phyloP scores from a whole-genome alignment of 345 rosid species.

The Melastoma malabathricum region DNA sequence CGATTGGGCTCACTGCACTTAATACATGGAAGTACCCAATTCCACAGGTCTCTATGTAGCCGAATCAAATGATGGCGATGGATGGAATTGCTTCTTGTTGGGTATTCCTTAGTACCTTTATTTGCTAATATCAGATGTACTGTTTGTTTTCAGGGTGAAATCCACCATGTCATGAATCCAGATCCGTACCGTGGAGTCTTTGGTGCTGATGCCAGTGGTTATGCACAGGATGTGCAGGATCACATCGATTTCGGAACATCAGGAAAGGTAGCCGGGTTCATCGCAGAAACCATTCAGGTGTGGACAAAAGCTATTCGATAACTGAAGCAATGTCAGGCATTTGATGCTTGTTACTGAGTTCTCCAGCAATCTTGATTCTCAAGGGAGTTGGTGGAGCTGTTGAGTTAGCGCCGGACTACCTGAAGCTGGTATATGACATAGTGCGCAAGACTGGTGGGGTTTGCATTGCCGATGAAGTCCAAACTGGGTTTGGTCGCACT shows the following conservation, averaged over 20 bases:
- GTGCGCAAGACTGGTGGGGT: constrained; percentile 79
- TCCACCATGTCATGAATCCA: constrained; percentile 83
- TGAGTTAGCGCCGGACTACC: constrained; percentile 89
- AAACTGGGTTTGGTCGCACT: constrained; percentile 85
- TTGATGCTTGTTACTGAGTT: not conserved
- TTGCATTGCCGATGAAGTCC: constrained; percentile 95
- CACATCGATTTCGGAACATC: constrained; percentile 84
- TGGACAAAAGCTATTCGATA: not conserved
- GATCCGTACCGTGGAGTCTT: constrained; percentile 79
- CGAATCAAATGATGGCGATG: not conserved
- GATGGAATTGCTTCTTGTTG: not conserved
- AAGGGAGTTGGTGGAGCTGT: constrained; percentile 96
- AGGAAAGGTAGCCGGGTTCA: constrained; percentile 87
- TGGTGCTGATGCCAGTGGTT: constrained; percentile 67
- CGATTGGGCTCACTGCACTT: constrained; percentile 79
- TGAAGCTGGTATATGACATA: constrained; percentile 65
- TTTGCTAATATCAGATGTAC: not conserved
- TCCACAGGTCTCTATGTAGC: constrained; percentile 54
- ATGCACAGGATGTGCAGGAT: constrained; percentile 83
- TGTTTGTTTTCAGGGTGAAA: constrained; percentile 52
- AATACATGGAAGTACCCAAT: constrained; percentile 91
- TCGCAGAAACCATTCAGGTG: constrained; percentile 92
- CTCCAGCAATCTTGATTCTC: not conserved
- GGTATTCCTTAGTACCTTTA: too few species aligned
- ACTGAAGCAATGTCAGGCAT: not conserved